phyloP scores from a whole-genome alignment of 495 filamentous ascomycete species.

The Aspergillus heteromorphus region DNA sequence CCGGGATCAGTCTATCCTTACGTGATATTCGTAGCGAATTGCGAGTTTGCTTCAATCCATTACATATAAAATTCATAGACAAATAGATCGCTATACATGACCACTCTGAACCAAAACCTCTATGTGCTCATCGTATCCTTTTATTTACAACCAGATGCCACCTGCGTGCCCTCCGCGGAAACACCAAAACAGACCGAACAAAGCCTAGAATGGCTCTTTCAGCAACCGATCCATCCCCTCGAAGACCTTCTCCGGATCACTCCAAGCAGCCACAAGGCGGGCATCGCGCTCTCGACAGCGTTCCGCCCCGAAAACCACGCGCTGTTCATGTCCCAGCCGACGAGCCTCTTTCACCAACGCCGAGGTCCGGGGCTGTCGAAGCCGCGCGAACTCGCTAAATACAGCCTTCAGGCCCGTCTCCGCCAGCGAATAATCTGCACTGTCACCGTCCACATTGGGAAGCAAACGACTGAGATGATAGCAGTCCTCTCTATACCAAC shows the following conservation, averaged over 20 bases:
- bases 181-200: no score
- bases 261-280: constrained; percentile 4
- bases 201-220: constrained; percentile 2
- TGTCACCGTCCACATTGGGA: not conserved
- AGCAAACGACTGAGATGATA: constrained; percentile 1
- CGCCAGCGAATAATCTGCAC: not conserved
- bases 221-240: not conserved
- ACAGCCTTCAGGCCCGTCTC: not conserved
- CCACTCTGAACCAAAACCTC: no score
- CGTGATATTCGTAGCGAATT: no score
- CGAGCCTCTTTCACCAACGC: constrained; percentile 14
- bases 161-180: no score
- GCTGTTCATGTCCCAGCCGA: constrained; percentile 10
- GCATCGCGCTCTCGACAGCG: constrained; percentile 10
- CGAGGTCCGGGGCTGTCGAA: constrained; percentile 15
- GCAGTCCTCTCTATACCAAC: constrained; percentile 3
- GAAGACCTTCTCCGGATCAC: not conserved
- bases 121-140: no score
- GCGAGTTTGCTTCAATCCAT: no score
- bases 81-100: no score
- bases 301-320: constrained; percentile 1
- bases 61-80: no score
- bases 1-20: not conserved
- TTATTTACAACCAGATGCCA: no score
- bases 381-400: constrained; percentile 4